These are phyloP conservation scores for Globisporangium radiosum DNA, from an alignment of 352 stramenopile species.

Conservation along the genomic window DNA sequence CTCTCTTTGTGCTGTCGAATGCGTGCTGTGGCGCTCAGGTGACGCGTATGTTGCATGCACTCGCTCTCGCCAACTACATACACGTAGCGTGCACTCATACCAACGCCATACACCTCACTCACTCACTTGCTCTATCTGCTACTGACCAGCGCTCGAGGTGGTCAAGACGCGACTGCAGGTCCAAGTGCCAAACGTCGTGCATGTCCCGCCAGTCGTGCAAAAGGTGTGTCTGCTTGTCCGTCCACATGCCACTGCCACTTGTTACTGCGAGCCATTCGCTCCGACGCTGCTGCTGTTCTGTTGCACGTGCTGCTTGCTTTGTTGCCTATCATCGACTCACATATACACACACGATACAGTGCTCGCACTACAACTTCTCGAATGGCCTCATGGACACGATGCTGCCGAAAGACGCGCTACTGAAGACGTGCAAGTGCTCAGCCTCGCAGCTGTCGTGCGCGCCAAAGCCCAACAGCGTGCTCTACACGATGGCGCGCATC, in stretches of 20 bases:
- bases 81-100: too few species aligned
- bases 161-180: conserved; percentile 81
- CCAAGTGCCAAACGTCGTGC: conserved; percentile 50
- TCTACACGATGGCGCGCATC: conserved; percentile 65
- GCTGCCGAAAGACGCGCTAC: conserved; percentile 52
- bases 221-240: conserved; percentile 21
- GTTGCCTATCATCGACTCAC: not conserved
- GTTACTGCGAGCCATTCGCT: not conserved
- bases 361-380: conserved; percentile 70
- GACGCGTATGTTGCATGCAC: conserved; percentile 38
- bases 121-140: too few species aligned
- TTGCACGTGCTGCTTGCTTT: too few species aligned
- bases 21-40: conserved; percentile 22
- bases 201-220: conserved; percentile 35
- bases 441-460: conserved; percentile 34
- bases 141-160: conserved; percentile 60
- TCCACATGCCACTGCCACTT: not conserved
- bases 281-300: not conserved
- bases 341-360: conserved; percentile 17
- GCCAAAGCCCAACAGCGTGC: conserved; percentile 35
- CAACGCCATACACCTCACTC: too few species aligned
- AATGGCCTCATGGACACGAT: conserved; percentile 82
- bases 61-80: too few species aligned
- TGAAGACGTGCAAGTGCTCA: conserved; percentile 48
- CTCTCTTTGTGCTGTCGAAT: not conserved